Base-by-base conservation (phyloP, 2,329 filamentous ascomycete species). In the Neopestalotiopsis sp. region DNA sequence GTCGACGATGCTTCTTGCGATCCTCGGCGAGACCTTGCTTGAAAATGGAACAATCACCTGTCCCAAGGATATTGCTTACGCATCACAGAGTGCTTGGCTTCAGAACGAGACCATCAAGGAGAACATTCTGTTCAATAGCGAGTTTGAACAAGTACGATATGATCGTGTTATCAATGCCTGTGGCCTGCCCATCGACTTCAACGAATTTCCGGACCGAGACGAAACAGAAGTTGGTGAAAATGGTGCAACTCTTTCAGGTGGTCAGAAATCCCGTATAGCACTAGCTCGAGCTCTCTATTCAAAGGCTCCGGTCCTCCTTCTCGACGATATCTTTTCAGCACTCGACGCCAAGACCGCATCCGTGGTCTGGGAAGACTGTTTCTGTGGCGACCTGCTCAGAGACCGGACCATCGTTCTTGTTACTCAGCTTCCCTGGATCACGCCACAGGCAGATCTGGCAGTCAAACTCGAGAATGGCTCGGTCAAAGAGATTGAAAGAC, bases 261-360 rank as follows among this genome's bases (percentile, higher is more conserved):
- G 87, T 0, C 87, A 89, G 71, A 87, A 87, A 71, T 86, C 86
- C 38, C 82, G 87, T 5, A 85, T 89, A 45, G 86, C 87, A 13
- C 76, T 90, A 42, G 88, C 88, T 1, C 81, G 88, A 68, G 85
- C 87, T 6, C 75, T 90, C 1, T 90, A 90, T 75, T 89, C 87
- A 1, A 85, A 85, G 67, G 83, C 88, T 0, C 80, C 85, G 1
- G 79, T 89, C 2, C 78, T 90, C 28, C 79, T 90, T 0, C 82
- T 90, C 1, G 88, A 90, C 70, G 88, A 90, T 69, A 82, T 89
- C 2, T 88, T 90, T 71, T 87, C 88, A 1, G 88, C 88, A 0
- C 80, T 90, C 0, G 88, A 90, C 72, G 83, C 88, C 20, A 88
- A 88, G 71, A 90, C 88, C 0, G 84, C 86, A 1, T 85, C 86